Percentiles rank a stretch among this genome's conserved stretches.
These are phyloP conservation scores for Ustilago hordei DNA, from an alignment of 1,284 basidiomycete species.

Conservation along the genomic window DNA sequence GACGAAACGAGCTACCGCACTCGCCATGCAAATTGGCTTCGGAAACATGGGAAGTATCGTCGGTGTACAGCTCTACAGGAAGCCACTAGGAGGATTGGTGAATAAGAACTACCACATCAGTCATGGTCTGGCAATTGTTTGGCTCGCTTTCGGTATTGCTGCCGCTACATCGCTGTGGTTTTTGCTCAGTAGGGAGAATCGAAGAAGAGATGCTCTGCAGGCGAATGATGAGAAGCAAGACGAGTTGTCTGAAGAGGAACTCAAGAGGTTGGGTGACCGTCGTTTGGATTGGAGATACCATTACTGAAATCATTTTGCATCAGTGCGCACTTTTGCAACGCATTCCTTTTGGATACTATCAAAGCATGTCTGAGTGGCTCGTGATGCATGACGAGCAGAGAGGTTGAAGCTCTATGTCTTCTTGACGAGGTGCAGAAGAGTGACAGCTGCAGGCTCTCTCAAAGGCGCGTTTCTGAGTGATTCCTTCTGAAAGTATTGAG, in stretches of 20 bases:
- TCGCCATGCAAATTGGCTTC: constrained; percentile 78
- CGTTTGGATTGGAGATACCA: constrained; percentile 47
- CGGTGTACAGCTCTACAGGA: constrained; percentile 73
- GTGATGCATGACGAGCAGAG: too few relatives aligned
- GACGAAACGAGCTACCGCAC: constrained; percentile 77
- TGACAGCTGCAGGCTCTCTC: neutral
- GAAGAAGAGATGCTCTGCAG: constrained; percentile 51
- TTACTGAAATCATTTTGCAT: neutral
- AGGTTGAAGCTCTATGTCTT: neutral
- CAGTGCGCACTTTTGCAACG: neutral
- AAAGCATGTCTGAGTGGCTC: too few relatives aligned
- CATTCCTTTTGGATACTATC: neutral
- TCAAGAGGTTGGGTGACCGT: constrained; percentile 27
- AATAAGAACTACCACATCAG: constrained; percentile 76
- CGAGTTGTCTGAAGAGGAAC: constrained; percentile 18
- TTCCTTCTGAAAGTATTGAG: neutral
- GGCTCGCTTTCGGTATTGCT: constrained; percentile 71
- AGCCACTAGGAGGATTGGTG: constrained; percentile 70
- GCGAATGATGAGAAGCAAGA: constrained; percentile 7
- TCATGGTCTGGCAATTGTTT: constrained; percentile 69
- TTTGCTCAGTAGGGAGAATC: constrained; percentile 75
- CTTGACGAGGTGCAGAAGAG: neutral
- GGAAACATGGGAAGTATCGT: constrained; percentile 78
- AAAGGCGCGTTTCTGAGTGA: neutral
- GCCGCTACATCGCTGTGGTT: constrained; percentile 73